These are phyloP conservation scores for Cytospora schulzeri DNA, from an alignment of 2,329 filamentous ascomycete genomes.

Conservation along the genomic window DNA sequence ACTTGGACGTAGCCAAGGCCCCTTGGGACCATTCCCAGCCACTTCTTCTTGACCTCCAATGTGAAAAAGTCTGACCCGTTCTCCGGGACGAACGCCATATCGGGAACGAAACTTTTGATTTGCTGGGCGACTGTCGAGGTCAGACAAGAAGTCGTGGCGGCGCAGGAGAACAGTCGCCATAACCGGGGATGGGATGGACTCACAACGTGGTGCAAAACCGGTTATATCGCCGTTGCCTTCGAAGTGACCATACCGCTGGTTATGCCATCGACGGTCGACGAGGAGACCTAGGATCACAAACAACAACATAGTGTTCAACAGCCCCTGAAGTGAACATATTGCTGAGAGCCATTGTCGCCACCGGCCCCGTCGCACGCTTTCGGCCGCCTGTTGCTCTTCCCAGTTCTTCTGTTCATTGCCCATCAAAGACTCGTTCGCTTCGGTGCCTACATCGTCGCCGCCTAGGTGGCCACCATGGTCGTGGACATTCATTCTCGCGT, in stretches of 20 bases:
- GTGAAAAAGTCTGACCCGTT: conserved; percentile 45
- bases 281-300: conserved; percentile 41
- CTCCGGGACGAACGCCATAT: conserved; percentile 41
- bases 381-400: conserved; percentile 26
- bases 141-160: background rate
- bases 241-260: conserved; percentile 31
- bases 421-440: conserved; percentile 34
- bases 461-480: conserved; percentile 26
- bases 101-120: conserved; percentile 42
- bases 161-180: background rate
- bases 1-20: conserved; percentile 45
- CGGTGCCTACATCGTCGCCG: conserved; percentile 33
- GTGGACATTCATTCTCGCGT: background rate
- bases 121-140: conserved; percentile 40
- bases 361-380: conserved; percentile 23
- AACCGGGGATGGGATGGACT: conserved; percentile 19
- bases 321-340: conserved; percentile 28
- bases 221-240: conserved; percentile 43
- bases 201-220: conserved; percentile 43
- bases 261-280: conserved; percentile 35
- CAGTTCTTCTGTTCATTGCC: conserved; percentile 37
- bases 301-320: conserved; percentile 41
- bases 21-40: conserved; percentile 44
- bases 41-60: conserved; percentile 37
- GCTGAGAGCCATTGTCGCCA: conserved; percentile 32